Percentiles rank a stretch among this genome's conserved stretches.
Evolutionary conservation across 1,284 basidiomycete species (phyloP).

Genomic region (Athelia sp.): DNA sequence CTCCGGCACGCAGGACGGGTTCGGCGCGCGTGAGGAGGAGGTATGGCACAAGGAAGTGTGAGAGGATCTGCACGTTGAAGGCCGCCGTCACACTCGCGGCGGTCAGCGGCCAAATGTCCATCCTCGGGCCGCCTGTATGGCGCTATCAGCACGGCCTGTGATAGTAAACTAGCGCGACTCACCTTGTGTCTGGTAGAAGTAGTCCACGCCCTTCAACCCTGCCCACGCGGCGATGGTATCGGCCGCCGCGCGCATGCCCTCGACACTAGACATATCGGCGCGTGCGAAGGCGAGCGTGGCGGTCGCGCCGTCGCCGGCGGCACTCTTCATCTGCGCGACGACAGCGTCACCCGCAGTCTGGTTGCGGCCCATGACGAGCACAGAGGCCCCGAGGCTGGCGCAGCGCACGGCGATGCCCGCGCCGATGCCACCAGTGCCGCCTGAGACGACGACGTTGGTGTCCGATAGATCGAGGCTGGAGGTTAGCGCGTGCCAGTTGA

Average conservation of each 20-base stretch:
- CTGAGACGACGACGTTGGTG: background rate
- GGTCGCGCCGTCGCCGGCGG: background rate
- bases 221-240: background rate
- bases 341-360: background rate
- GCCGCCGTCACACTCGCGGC: background rate
- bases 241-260: background rate
- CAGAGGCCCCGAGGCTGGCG: background rate
- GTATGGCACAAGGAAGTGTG: background rate
- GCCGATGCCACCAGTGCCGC: background rate
- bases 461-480: background rate
- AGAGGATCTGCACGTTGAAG: background rate
- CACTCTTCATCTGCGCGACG: background rate
- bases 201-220: background rate
- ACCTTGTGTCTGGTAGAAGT: background rate
- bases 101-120: background rate
- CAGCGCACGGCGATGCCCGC: background rate
- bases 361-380: background rate
- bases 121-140: background rate
- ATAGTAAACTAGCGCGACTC: background rate
- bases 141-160: background rate
- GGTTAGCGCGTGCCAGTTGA: background rate
- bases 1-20: background rate
- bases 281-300: background rate
- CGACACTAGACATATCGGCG: background rate
- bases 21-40: background rate